Base-by-base conservation (phyloP, 2,329 filamentous ascomycete species). In the Aureobasidium musti region DNA sequence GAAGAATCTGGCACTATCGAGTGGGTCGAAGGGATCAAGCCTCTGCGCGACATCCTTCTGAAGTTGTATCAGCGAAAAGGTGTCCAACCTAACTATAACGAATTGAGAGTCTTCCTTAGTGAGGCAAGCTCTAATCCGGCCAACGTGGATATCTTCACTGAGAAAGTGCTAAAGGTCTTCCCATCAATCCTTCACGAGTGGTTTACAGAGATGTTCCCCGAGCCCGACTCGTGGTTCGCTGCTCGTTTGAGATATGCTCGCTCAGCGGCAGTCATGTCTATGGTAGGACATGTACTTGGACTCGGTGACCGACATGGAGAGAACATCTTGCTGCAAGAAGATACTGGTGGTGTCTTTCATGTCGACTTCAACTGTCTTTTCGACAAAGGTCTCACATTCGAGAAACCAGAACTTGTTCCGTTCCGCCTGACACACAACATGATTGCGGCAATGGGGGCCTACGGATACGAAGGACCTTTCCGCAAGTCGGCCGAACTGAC, bases 321-420 rank as follows among this genome's bases (percentile, higher is more conserved):
- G 78, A 99, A 99, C 77, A 91, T 99, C 65, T 86, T 97, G 35
- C 87, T 99, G 37, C 92, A 98, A 77, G 92, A 98, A 80, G 90
- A 91, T 66, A 96, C 92, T 70, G 95, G 96, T 52, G 94, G 94
- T 61, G 88, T 96, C 2, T 91, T 99, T 78, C 95, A 99, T 78
- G 96, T 99, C 53, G 95, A 99, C 79, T 99, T 99, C 84, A 99
- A 99, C 80, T 99, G 96, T 78, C 87, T 99, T 5, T 99, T 99
- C 77, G 96, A 99, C 81, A 99, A 99, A 72, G 95, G 95, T 1
- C 85, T 94, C 47, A 97, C 93, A 0, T 98, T 99, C 75, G 89
- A 92, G 69, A 96, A 96, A 77, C 94, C 95, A 0, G 95, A 99
- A 78, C 84, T 90, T 35, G 95, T 99, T 1, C 96, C 95, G 1